Percentiles rank a stretch among this genome's conserved stretches.
phyloP scores from a whole-genome alignment of 805 yeast genomes.

The Myxozyma kluyveri region DNA sequence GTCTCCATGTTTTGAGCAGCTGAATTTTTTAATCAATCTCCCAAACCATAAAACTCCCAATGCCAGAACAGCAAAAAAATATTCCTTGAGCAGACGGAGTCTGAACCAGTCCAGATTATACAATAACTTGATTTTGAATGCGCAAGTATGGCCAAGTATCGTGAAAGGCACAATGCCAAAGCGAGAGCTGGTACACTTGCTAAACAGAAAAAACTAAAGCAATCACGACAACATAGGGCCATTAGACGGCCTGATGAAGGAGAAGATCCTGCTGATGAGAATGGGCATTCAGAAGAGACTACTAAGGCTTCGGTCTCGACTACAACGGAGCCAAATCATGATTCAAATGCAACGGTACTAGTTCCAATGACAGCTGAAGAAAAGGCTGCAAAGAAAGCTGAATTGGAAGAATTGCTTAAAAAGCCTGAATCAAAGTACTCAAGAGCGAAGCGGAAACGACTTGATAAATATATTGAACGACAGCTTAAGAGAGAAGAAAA shows the following conservation, averaged over 20 bases:
- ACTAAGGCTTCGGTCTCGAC: not conserved
- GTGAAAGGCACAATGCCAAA: conserved; percentile 77
- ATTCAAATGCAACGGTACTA: conserved; percentile 60
- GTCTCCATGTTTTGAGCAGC: too few species aligned
- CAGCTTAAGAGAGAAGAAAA: conserved; percentile 87
- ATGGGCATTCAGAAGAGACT: not conserved
- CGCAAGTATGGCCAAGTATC: conserved; percentile 68
- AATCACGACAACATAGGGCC: conserved; percentile 67
- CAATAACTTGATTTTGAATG: too few species aligned
- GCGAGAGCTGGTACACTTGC: conserved; percentile 83
- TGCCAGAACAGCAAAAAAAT: too few species aligned
- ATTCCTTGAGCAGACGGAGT: too few species aligned
- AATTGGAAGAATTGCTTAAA: conserved; percentile 55
- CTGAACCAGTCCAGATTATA: too few species aligned
- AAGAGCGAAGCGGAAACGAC: conserved; percentile 65
- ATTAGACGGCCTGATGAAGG: conserved; percentile 46
- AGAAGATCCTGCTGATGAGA: conserved; percentile 22
- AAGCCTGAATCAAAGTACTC: conserved; percentile 70
- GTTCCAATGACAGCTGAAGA: conserved; percentile 66
- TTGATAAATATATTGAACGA: conserved; percentile 90
- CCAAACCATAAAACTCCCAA: too few species aligned
- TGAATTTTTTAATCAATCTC: too few species aligned
- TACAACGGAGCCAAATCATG: conserved; percentile 26
- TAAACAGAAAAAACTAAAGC: conserved; percentile 66
- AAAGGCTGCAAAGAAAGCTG: conserved; percentile 60